Conservation (phyloP, 768 basidiomycete species). For the Tulasnella sp. region DNA sequence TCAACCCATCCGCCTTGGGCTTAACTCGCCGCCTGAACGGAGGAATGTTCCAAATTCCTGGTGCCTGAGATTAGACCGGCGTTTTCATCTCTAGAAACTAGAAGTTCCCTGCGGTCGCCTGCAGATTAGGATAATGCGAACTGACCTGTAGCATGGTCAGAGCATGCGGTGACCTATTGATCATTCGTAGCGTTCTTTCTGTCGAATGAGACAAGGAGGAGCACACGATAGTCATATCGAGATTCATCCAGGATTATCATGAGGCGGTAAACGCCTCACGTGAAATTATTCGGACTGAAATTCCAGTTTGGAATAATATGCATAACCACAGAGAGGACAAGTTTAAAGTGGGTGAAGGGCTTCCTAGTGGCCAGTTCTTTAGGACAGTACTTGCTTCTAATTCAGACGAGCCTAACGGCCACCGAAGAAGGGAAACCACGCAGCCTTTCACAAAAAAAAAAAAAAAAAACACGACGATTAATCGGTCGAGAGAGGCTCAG, state of each 20-base stretch:
- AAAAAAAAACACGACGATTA: too few relatives aligned
- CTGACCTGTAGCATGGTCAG: not conserved
- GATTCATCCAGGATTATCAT: not conserved
- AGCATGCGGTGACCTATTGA: not conserved
- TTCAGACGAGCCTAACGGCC: too few relatives aligned
- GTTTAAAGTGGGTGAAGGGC: too few relatives aligned
- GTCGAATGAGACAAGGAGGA: not conserved
- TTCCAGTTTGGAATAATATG: not conserved
- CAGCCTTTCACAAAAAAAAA: too few relatives aligned
- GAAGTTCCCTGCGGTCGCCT: not conserved
- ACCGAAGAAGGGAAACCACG: too few relatives aligned
- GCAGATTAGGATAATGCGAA: not conserved
- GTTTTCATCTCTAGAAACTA: not conserved
- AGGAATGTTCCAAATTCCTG: not conserved
- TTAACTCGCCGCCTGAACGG: not conserved
- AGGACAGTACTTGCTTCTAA: too few relatives aligned
- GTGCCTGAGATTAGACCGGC: not conserved
- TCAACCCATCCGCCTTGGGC: too few relatives aligned
- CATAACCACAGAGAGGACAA: not conserved
- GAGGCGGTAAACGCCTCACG: not conserved
- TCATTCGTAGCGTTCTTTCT: not conserved
- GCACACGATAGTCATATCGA: not conserved
- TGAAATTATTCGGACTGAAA: too few relatives aligned
- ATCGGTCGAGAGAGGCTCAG: too few relatives aligned
- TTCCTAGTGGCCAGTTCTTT: too few relatives aligned